These are phyloP conservation scores for Monosporascus sp. DNA, from an alignment of 2,329 filamentous ascomycete genomes.

Conservation along the genomic window DNA sequence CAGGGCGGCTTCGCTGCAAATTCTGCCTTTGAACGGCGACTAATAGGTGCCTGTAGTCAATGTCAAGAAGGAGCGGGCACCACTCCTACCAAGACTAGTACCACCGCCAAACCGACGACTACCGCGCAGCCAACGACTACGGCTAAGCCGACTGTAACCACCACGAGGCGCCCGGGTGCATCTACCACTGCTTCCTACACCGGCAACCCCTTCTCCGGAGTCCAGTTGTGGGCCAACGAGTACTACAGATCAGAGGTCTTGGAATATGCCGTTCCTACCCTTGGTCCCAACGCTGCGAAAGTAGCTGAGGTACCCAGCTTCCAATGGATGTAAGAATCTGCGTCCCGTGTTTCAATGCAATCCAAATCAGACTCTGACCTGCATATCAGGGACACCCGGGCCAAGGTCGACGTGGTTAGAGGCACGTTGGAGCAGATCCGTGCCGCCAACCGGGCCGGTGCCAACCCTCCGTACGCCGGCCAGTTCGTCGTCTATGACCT, in stretches of 20 bases:
- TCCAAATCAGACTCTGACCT: constrained; percentile 2
- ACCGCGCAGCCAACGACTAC: constrained; percentile 25
- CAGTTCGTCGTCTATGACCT: constrained; percentile 54
- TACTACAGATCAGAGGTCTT: constrained; percentile 26
- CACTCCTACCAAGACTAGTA: constrained; percentile 10
- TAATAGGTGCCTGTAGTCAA: constrained; percentile 7
- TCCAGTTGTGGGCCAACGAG: constrained; percentile 31
- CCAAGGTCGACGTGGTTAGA: constrained; percentile 22
- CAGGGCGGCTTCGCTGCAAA: not conserved
- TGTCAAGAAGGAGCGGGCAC: constrained; percentile 12
- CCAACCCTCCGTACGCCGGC: constrained; percentile 35
- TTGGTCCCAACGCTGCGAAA: constrained; percentile 41
- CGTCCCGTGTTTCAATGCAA: too few relatives aligned
- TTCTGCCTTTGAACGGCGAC: not conserved
- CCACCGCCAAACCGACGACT: constrained; percentile 12
- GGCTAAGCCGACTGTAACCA: constrained; percentile 18
- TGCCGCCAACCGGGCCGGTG: constrained; percentile 42
- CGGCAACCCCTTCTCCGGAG: constrained; percentile 51
- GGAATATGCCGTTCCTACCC: constrained; percentile 19
- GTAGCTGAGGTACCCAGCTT: constrained; percentile 51
- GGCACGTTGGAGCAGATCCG: constrained; percentile 48
- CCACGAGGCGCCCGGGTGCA: constrained; percentile 19
- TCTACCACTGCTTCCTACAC: constrained; percentile 36
- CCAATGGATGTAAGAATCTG: constrained; percentile 43
- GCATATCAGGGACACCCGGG: too few relatives aligned